Conservation (phyloP, 2,329 filamentous ascomycete species). For the Stachybotrys chartarum region DNA sequence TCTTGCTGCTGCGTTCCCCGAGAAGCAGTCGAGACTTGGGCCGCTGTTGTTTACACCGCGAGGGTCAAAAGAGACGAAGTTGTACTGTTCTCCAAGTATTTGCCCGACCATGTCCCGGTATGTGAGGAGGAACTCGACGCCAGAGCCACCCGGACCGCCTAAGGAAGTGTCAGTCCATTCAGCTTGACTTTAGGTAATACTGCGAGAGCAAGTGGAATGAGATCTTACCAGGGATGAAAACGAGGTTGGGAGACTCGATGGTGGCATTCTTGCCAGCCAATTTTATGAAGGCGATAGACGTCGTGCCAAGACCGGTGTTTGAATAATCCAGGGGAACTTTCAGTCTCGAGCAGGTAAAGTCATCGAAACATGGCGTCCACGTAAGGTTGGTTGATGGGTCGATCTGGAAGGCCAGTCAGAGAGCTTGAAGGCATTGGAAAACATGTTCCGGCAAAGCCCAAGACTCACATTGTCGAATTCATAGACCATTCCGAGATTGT, state of each 20-base stretch:
- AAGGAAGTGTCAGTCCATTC: constrained; percentile 6
- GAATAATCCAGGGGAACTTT: constrained; percentile 22
- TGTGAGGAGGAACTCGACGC: constrained; percentile 20
- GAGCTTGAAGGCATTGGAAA: neutral
- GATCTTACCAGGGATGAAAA: constrained; percentile 18
- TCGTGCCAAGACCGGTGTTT: constrained; percentile 16
- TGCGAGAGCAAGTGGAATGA: neutral
- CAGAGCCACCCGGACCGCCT: constrained; percentile 30
- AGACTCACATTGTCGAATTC: constrained; percentile 9
- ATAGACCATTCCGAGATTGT: constrained; percentile 12
- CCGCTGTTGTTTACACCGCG: constrained; percentile 29
- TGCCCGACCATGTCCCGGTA: constrained; percentile 10
- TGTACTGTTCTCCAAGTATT: constrained; percentile 31
- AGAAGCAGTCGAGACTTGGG: constrained; percentile 19
- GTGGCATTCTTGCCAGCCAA: constrained; percentile 21
- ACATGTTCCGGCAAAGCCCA: constrained; percentile 1
- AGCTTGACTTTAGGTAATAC: neutral
- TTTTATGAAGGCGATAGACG: constrained; percentile 21
- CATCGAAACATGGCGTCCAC: constrained; percentile 23
- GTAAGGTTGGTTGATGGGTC: constrained; percentile 19
- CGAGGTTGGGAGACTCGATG: constrained; percentile 15
- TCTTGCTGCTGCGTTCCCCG: constrained; percentile 17
- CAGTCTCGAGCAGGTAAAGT: constrained; percentile 19
- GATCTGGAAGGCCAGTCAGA: constrained; percentile 15
- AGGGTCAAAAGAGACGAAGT: constrained; percentile 33